A percentile compares a stretch with the other conserved stretches of the same genome.
Conservation (phyloP, 345 rosid species). For the Gynandropsis gynandra region DNA sequence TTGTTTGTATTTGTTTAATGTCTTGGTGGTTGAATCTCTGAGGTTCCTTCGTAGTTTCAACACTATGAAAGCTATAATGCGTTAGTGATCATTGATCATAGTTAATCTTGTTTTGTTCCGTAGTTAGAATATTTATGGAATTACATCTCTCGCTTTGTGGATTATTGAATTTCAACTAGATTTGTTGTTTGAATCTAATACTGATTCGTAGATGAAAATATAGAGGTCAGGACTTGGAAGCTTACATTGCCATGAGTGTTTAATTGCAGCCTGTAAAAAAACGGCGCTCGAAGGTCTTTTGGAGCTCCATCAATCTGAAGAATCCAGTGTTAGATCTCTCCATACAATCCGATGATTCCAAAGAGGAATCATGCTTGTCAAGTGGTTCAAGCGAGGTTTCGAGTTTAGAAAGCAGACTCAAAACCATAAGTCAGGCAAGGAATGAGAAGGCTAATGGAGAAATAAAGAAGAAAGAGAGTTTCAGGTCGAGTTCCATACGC, state of each 20-base stretch:
- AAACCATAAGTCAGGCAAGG: conserved; percentile 1
- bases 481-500: conserved; percentile 40
- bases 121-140: no score
- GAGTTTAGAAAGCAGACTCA: conserved; percentile 29
- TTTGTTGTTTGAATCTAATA: no score
- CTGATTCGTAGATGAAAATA: no score
- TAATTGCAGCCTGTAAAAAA: conserved; percentile 38
- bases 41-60: no score
- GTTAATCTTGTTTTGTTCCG: no score
- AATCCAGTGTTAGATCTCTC: conserved; percentile 16
- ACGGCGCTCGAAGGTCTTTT: conserved; percentile 35
- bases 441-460: conserved; percentile 1
- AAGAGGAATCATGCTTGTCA: conserved; percentile 44
- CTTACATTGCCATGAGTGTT: not conserved
- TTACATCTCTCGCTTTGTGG: no score
- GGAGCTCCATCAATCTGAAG: conserved; percentile 23
- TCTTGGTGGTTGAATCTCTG: no score
- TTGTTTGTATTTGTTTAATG: no score
- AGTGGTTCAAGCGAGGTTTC: conserved; percentile 44
- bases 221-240: no score
- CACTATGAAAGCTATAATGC: no score
- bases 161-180: no score
- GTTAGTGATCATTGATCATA: no score
- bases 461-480: conserved; percentile 24
- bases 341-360: conserved; percentile 26